Conservation (phyloP, 495 filamentous ascomycete species). For the Podospora pseudocomata region DNA sequence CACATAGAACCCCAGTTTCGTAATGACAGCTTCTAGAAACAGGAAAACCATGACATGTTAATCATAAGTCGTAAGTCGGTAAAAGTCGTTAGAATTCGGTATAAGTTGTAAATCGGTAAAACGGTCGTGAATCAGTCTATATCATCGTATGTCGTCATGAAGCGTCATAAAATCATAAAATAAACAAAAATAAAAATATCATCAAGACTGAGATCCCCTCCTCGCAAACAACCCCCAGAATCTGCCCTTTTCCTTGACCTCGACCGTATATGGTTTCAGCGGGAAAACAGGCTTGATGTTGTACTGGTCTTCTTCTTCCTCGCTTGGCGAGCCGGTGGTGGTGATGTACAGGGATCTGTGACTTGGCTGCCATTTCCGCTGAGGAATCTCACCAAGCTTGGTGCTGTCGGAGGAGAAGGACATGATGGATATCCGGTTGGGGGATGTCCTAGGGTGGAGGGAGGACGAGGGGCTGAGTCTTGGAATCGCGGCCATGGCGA, state of each 20-base stretch:
- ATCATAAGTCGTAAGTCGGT: not conserved
- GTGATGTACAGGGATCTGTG: conserved; percentile 14
- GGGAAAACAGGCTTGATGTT: conserved; percentile 32
- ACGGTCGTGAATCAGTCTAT: no score
- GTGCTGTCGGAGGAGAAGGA: conserved; percentile 36
- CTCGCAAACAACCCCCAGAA: conserved; percentile 31
- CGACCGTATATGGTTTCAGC: conserved; percentile 29
- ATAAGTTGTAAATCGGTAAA: no score
- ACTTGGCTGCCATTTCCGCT: conserved; percentile 23
- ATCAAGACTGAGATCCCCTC: conserved; percentile 10
- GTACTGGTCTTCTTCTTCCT: conserved; percentile 24
- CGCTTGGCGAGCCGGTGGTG: not conserved
- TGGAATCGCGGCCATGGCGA: not conserved
- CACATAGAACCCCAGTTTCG: not conserved
- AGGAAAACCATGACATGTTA: not conserved
- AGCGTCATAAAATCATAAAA: not conserved
- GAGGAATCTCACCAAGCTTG: conserved; percentile 36
- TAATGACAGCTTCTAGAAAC: not conserved
- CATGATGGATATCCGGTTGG: conserved; percentile 30
- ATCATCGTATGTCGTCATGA: no score
- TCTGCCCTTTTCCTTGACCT: conserved; percentile 26
- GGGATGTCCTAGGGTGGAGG: not conserved
- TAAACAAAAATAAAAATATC: not conserved
- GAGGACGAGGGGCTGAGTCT: conserved; percentile 2
- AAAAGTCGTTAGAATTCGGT: no score